Conservation (phyloP, 2,329 filamentous ascomycete species). For the Hypoxylon sp. region DNA sequence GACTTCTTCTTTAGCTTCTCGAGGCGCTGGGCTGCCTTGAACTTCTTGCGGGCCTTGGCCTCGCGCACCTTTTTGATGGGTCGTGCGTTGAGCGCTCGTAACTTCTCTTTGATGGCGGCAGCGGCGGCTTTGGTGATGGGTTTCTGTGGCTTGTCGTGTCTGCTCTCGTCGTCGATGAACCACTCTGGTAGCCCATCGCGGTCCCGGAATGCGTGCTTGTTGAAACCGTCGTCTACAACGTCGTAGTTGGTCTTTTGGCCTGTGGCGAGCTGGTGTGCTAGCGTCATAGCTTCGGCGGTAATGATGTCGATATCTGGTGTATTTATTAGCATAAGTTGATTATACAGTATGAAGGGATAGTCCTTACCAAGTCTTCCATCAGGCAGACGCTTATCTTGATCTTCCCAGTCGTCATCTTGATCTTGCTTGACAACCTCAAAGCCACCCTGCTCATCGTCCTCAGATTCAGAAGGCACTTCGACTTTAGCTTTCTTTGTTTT, state of each 20-base stretch:
- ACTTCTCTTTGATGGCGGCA: constrained; percentile 92
- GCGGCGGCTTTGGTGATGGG: constrained; percentile 95
- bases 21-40: constrained; percentile 88
- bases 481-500: constrained; percentile 38
- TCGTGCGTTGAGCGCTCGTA: constrained; percentile 90
- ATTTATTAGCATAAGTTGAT: constrained; percentile 40
- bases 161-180: constrained; percentile 94
- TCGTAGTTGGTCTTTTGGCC: constrained; percentile 85
- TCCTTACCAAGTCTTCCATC: constrained; percentile 72
- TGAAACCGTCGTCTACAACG: constrained; percentile 91
- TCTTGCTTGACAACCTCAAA: constrained; percentile 73
- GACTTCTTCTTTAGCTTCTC: constrained; percentile 98
- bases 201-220: constrained; percentile 92
- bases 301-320: constrained; percentile 91
- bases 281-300: constrained; percentile 98
- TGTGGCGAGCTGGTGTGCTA: constrained; percentile 91
- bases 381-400: constrained; percentile 71
- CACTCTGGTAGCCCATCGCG: constrained; percentile 93
- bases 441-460: constrained; percentile 60
- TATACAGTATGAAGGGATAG: not conserved
- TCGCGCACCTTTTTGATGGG: constrained; percentile 99
- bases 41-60: constrained; percentile 96
- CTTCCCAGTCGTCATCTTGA: constrained; percentile 72
- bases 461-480: constrained; percentile 47
- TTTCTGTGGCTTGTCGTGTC: constrained; percentile 85